Conservation (phyloP, 495 filamentous ascomycete genomes). For the Ramalina intermedia region DNA sequence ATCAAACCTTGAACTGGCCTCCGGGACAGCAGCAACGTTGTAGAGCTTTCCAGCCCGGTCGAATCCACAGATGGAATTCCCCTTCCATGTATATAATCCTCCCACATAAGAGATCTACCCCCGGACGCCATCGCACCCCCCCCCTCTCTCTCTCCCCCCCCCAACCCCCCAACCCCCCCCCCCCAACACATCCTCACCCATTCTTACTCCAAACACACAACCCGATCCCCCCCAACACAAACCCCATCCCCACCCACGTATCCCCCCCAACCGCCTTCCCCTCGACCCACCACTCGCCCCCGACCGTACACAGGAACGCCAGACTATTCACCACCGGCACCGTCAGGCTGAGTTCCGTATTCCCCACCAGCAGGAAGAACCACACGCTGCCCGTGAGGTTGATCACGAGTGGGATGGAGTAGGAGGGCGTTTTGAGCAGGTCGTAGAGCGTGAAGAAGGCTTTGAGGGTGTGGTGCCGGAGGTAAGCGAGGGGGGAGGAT, state of each 20-base stretch:
- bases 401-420: conserved; percentile 70
- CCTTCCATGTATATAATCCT: too few relatives aligned
- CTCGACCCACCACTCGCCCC: conserved; percentile 92
- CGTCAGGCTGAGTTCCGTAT: conserved; percentile 82
- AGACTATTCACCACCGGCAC: conserved; percentile 90
- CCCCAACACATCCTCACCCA: conserved; percentile 3
- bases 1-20: too few relatives aligned
- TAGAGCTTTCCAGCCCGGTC: too few relatives aligned
- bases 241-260: conserved; percentile 76
- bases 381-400: conserved; percentile 92
- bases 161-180: neutral
- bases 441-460: conserved; percentile 62
- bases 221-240: conserved; percentile 72
- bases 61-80: too few relatives aligned
- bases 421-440: conserved; percentile 63
- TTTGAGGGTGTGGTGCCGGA: conserved; percentile 29
- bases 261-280: conserved; percentile 73
- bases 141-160: too few relatives aligned
- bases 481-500: conserved; percentile 10
- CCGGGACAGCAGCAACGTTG: too few relatives aligned
- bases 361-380: conserved; percentile 92
- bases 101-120: too few relatives aligned
- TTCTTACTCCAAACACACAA: conserved; percentile 61
- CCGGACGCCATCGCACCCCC: too few relatives aligned
- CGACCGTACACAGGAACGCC: conserved; percentile 87